These are phyloP conservation scores for Phylloboletellus chloephorus DNA, from an alignment of 1,284 basidiomycete genomes.

Conservation along the genomic window DNA sequence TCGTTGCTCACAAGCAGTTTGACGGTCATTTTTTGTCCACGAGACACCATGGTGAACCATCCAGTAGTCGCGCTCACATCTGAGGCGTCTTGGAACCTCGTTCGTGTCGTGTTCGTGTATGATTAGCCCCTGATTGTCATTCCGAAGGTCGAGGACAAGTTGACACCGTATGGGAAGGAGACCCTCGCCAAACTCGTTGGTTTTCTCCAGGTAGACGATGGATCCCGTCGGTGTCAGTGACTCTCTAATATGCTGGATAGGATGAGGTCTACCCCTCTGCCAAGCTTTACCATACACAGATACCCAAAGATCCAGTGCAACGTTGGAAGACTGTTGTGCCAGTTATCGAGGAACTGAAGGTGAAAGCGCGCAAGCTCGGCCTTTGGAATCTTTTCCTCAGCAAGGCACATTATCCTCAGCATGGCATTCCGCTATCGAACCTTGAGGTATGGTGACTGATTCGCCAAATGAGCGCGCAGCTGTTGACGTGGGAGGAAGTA, in stretches of 20 bases:
- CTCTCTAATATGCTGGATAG: slow-evolving; percentile 38
- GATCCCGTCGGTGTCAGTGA: not conserved
- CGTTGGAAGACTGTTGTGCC: slow-evolving; percentile 86
- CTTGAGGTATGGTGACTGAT: slow-evolving; percentile 62
- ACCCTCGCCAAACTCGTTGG: slow-evolving; percentile 77
- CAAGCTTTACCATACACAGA: slow-evolving; percentile 75
- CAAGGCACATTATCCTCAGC: slow-evolving; percentile 86
- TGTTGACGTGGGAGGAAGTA: slow-evolving; percentile 50
- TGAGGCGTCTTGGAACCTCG: slow-evolving; percentile 77
- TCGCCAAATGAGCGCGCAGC: not conserved
- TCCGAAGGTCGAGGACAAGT: slow-evolving; percentile 79
- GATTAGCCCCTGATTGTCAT: slow-evolving; percentile 5
- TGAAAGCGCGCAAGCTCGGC: slow-evolving; percentile 80
- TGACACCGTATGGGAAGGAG: slow-evolving; percentile 85
- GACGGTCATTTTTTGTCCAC: not conserved
- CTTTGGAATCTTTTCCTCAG: slow-evolving; percentile 98
- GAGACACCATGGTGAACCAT: slow-evolving; percentile 38
- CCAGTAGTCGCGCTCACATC: slow-evolving; percentile 72
- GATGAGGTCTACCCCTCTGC: slow-evolving; percentile 83
- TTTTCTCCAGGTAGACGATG: slow-evolving; percentile 73
- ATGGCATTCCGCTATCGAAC: slow-evolving; percentile 87
- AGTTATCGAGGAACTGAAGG: slow-evolving; percentile 82
- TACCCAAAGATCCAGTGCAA: slow-evolving; percentile 68
- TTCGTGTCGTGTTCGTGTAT: slow-evolving; percentile 31
- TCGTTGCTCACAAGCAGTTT: too few relatives aligned